Conservation (phyloP, 495 filamentous ascomycete genomes). For the Neurospora sp. region DNA sequence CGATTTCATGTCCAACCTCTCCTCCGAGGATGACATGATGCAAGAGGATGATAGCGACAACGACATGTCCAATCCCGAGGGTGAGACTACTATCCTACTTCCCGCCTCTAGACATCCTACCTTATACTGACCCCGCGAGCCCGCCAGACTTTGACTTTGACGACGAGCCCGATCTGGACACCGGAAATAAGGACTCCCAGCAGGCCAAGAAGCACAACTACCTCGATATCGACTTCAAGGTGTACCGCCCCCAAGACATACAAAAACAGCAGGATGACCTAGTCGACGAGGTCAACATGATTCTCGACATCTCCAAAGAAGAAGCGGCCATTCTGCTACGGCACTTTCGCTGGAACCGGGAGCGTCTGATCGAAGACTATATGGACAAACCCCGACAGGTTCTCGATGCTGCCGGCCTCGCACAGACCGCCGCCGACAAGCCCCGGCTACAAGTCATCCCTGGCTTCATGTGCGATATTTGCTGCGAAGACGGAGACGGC, state of each 20-base stretch:
- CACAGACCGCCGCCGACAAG: constrained; percentile 47
- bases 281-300: constrained; percentile 77
- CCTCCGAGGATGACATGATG: constrained; percentile 67
- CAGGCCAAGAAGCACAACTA: constrained; percentile 62
- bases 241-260: constrained; percentile 70
- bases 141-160: constrained; percentile 54
- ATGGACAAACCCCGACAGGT: constrained; percentile 74
- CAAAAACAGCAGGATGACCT: constrained; percentile 72
- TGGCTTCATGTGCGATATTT: constrained; percentile 88
- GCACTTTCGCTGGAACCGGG: constrained; percentile 88
- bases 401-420: constrained; percentile 78
- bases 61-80: constrained; percentile 60
- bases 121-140: background rate
- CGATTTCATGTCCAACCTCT: constrained; percentile 81
- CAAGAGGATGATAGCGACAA: constrained; percentile 63
- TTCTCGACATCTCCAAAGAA: constrained; percentile 78
- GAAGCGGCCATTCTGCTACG: constrained; percentile 81
- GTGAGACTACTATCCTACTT: constrained; percentile 34
- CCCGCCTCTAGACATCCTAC: background rate
- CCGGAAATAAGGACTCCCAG: constrained; percentile 65
- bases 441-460: constrained; percentile 59
- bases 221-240: constrained; percentile 67
- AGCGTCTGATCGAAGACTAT: constrained; percentile 84
- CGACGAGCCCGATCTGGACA: constrained; percentile 61
- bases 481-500: constrained; percentile 75